A percentile compares a stretch with the other conserved stretches of the same genome.
These are phyloP conservation scores for Eimeria praecox DNA, from an alignment of 169 alveolate genomes.

Conservation along the genomic window DNA sequence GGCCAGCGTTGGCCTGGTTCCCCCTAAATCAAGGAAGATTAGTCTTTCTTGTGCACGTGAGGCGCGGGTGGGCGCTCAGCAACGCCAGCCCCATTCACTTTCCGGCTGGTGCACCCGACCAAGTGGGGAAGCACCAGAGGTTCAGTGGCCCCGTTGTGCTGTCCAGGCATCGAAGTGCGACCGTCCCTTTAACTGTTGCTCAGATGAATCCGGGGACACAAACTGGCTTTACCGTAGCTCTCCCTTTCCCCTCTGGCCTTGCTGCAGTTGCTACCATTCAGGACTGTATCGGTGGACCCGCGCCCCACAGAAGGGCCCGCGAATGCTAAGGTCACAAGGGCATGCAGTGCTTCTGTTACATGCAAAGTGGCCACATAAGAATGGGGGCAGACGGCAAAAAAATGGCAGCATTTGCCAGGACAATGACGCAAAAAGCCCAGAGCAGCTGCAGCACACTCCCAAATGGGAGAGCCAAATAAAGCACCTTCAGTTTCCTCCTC, in stretches of 20 bases:
- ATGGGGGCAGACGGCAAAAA: neutral
- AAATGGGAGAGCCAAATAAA: neutral
- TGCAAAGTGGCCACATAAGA: neutral
- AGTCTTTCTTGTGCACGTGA: neutral
- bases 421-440: neutral
- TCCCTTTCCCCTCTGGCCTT: too few species aligned
- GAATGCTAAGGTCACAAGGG: too few species aligned
- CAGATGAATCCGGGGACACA: too few species aligned
- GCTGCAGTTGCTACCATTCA: neutral
- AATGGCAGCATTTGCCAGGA: neutral
- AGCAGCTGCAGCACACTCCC: neutral
- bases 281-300: neutral
- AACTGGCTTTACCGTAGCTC: too few species aligned
- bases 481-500: neutral
- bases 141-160: too few species aligned
- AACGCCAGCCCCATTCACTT: neutral
- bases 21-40: neutral
- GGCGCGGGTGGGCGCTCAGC: neutral
- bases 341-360: neutral
- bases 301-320: neutral
- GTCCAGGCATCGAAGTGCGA: too few species aligned
- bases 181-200: too few species aligned
- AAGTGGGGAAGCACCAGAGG: too few species aligned
- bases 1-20: neutral
- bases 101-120: neutral